Percentiles rank a stretch among this genome's conserved stretches.
Evolutionary conservation across 495 filamentous ascomycete species (phyloP).

Genomic region (Penicillium cataractarum): DNA sequence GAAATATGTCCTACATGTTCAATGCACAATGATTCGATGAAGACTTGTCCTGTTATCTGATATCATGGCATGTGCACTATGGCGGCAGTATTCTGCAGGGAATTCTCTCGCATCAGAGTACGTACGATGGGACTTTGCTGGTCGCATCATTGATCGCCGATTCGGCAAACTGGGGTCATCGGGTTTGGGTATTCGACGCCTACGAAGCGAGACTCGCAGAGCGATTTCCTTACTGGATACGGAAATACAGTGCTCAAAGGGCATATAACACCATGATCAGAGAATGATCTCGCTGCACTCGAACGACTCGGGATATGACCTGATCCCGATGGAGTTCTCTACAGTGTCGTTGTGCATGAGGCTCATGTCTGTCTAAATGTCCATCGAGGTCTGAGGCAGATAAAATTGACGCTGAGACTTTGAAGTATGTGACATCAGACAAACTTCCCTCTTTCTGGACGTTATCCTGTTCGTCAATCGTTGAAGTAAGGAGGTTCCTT

Average conservation of each 20-base stretch:
- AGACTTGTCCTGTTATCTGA: not conserved
- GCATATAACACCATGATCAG: not conserved
- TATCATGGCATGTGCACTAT: not conserved
- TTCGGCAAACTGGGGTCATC: no score
- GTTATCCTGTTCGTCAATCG: not conserved
- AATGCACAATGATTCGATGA: not conserved
- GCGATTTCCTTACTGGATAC: not conserved
- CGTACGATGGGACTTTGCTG: no score
- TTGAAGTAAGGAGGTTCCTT: constrained; percentile 14
- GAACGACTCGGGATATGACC: not conserved
- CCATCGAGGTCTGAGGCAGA: not conserved
- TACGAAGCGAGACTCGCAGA: not conserved
- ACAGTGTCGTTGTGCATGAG: not conserved
- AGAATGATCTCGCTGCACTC: not conserved
- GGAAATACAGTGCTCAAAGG: not conserved
- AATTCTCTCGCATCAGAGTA: no score
- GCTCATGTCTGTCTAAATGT: not conserved
- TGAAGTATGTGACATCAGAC: constrained; percentile 1
- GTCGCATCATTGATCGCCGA: no score
- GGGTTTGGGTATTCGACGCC: not conserved
- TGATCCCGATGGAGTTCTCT: not conserved
- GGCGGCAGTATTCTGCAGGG: not conserved
- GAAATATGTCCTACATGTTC: not conserved
- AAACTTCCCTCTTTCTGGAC: not conserved
- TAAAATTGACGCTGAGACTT: not conserved